Conservation (phyloP, 257 asterid genomes). For the Gentiana macrophylla region DNA sequence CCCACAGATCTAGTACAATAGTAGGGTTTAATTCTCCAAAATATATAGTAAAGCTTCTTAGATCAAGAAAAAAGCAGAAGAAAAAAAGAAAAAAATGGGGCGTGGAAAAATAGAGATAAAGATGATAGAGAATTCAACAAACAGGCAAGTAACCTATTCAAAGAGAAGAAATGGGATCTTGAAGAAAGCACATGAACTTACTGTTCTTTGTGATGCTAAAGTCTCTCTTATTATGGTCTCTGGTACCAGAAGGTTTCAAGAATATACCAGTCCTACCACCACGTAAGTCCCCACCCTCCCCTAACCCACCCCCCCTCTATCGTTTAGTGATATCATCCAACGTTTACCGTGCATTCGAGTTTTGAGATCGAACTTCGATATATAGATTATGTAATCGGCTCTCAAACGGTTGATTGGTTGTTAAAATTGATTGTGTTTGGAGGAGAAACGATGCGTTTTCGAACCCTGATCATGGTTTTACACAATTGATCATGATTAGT, state of each 20-base stretch:
- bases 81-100: slow-evolving; percentile 15
- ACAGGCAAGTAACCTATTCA: slow-evolving; percentile 44
- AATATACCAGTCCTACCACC: slow-evolving; percentile 35
- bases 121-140: slow-evolving; percentile 36
- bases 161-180: slow-evolving; percentile 45
- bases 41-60: neutral
- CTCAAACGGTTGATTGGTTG: neutral
- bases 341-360: no score
- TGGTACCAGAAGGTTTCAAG: slow-evolving; percentile 33
- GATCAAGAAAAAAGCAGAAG: neutral
- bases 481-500: no score
- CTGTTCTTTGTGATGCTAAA: slow-evolving; percentile 49
- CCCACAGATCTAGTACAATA: neutral
- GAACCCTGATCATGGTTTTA: no score
- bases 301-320: no score
- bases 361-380: no score
- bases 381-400: neutral
- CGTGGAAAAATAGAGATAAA: slow-evolving; percentile 45
- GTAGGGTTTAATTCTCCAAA: no score
- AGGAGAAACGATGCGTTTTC: no score
- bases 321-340: no score
- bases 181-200: slow-evolving; percentile 52
- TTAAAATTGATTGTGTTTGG: neutral
- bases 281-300: slow-evolving; percentile 20
- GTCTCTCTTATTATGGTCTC: slow-evolving; percentile 45